A percentile compares a stretch with the other conserved stretches of the same genome.
These are phyloP conservation scores for Lepidium africanum DNA, from an alignment of 345 rosid genomes.

Conservation along the genomic window DNA sequence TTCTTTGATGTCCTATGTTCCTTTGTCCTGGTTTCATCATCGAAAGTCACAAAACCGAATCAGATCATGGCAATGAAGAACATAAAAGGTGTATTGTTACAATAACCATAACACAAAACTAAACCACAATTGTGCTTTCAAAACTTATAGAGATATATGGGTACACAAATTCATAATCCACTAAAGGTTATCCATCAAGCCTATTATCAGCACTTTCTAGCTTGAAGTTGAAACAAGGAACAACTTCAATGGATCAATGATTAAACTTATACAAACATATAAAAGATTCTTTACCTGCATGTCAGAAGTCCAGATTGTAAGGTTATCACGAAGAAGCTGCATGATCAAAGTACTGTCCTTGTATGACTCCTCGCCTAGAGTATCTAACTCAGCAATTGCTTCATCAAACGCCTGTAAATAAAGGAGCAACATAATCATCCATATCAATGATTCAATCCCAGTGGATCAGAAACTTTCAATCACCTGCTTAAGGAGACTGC, in stretches of 20 bases:
- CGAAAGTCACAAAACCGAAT: background rate
- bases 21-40: conserved; percentile 57
- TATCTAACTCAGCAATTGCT: conserved; percentile 92
- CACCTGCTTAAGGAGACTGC: conserved; percentile 89
- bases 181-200: background rate
- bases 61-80: background rate
- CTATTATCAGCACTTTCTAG: background rate
- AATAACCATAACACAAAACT: too few species aligned
- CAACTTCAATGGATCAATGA: too few species aligned
- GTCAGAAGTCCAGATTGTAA: conserved; percentile 93
- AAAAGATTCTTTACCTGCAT: conserved; percentile 57
- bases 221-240: too few species aligned
- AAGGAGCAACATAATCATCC: background rate
- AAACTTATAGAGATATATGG: background rate
- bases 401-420: conserved; percentile 71
- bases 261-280: too few species aligned
- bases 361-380: conserved; percentile 92
- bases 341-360: conserved; percentile 93
- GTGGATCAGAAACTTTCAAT: background rate
- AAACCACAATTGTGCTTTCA: too few species aligned
- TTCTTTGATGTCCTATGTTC: conserved; percentile 80
- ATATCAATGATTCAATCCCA: background rate
- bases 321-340: conserved; percentile 97
- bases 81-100: too few species aligned
- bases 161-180: background rate